A percentile compares a stretch with the other conserved stretches of the same genome.
Evolutionary conservation across 495 filamentous ascomycete species (phyloP).

Genomic region (Penicillium flavigenum): DNA sequence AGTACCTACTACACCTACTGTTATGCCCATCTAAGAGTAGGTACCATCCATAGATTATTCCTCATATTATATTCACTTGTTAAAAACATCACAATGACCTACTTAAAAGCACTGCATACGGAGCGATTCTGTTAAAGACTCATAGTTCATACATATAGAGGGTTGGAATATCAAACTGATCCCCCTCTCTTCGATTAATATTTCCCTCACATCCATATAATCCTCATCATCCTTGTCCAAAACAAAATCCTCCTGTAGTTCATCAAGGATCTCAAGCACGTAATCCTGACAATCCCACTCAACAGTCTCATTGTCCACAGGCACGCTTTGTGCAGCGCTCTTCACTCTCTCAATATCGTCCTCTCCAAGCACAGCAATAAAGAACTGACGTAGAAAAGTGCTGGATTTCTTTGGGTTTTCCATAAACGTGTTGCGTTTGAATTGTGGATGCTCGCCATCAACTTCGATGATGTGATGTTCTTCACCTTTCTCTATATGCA

Average conservation of each 20-base stretch:
- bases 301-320: not conserved
- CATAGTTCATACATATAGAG: no score
- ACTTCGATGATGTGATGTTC: conserved; percentile 1
- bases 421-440: not conserved
- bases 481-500: not conserved
- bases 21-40: no score
- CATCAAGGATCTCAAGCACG: not conserved
- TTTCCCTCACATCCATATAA: not conserved
- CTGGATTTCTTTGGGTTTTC: not conserved
- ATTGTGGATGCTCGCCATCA: not conserved
- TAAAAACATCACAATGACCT: no score
- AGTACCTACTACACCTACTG: no score
- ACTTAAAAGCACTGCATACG: no score
- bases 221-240: not conserved
- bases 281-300: conserved; percentile 4
- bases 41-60: no score
- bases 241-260: not conserved
- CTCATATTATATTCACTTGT: no score
- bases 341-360: not conserved
- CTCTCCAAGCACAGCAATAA: not conserved
- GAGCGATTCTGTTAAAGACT: not conserved
- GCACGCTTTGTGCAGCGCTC: not conserved
- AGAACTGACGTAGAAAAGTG: not conserved
- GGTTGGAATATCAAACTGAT: no score
- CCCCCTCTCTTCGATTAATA: not conserved